A percentile compares a stretch with the other conserved stretches of the same genome.
Conservation (phyloP, 2,329 filamentous ascomycete species). For the Fusarium xylarioides region DNA sequence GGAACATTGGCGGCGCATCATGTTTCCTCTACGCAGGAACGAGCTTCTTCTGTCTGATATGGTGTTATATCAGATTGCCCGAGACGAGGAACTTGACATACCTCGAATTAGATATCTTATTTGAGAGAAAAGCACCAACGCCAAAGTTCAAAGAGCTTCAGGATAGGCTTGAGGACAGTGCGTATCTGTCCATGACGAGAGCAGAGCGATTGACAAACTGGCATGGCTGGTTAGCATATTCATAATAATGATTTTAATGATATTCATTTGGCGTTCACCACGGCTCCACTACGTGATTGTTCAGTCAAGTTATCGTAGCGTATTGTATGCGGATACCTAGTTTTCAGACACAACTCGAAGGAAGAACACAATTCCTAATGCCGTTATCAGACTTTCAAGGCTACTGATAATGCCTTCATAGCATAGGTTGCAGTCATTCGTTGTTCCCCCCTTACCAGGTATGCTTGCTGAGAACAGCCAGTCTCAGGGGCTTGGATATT, state of each 20-base stretch:
- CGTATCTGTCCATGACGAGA: slow-evolving; percentile 31
- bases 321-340: too few species aligned
- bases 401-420: neutral
- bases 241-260: slow-evolving; percentile 18
- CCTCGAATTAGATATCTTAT: slow-evolving; percentile 43
- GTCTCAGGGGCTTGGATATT: neutral
- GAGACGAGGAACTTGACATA: slow-evolving; percentile 42
- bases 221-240: slow-evolving; percentile 41
- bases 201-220: slow-evolving; percentile 35
- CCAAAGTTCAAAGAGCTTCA: slow-evolving; percentile 46
- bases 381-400: neutral
- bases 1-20: slow-evolving; percentile 40
- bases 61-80: slow-evolving; percentile 43
- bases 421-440: neutral
- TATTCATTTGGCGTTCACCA: neutral
- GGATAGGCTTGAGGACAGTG: slow-evolving; percentile 31
- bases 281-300: neutral
- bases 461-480: neutral
- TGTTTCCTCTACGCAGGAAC: slow-evolving; percentile 39
- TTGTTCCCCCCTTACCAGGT: too few species aligned
- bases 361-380: neutral
- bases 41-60: slow-evolving; percentile 33
- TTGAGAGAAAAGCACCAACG: slow-evolving; percentile 41
- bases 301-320: neutral
- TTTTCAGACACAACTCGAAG: too few species aligned